These are phyloP conservation scores for Yamadazyma endophytica DNA, from an alignment of 805 yeast genomes.

Conservation along the genomic window DNA sequence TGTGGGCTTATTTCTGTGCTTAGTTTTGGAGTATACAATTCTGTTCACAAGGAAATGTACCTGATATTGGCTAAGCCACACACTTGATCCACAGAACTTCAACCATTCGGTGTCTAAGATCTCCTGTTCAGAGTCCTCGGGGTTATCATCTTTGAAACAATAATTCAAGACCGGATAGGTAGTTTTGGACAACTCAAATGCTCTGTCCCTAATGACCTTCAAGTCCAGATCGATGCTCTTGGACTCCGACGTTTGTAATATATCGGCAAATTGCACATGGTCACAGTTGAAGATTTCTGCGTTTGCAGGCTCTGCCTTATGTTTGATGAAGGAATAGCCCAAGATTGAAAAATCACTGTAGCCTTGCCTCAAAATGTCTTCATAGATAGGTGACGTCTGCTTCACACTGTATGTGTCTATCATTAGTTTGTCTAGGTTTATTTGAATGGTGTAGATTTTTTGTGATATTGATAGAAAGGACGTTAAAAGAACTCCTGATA, in stretches of 20 bases:
- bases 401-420: too few relatives aligned
- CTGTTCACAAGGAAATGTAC: constrained; percentile 44
- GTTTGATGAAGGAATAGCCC: constrained; percentile 2
- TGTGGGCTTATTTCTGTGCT: constrained; percentile 27
- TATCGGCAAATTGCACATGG: background rate
- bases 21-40: constrained; percentile 25
- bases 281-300: background rate
- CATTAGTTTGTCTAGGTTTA: too few relatives aligned
- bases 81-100: constrained; percentile 44
- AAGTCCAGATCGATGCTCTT: constrained; percentile 1
- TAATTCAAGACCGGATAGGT: constrained; percentile 4
- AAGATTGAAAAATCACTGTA: too few relatives aligned
- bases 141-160: constrained; percentile 4
- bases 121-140: constrained; percentile 4
- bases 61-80: constrained; percentile 46
- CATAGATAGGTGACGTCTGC: too few relatives aligned
- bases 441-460: too few relatives aligned
- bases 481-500: too few relatives aligned
- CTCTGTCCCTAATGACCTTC: constrained; percentile 2
- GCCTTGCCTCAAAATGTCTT: too few relatives aligned
- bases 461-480: too few relatives aligned
- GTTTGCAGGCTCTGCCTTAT: constrained; percentile 1
- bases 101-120: constrained; percentile 32
- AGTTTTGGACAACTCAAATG: background rate
- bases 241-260: constrained; percentile 1